Evolutionary conservation across 495 filamentous ascomycete genomes (phyloP), one percentile per base, ranked within the genome.

Genomic region (Massariosphaeria phaeospora): DNA sequence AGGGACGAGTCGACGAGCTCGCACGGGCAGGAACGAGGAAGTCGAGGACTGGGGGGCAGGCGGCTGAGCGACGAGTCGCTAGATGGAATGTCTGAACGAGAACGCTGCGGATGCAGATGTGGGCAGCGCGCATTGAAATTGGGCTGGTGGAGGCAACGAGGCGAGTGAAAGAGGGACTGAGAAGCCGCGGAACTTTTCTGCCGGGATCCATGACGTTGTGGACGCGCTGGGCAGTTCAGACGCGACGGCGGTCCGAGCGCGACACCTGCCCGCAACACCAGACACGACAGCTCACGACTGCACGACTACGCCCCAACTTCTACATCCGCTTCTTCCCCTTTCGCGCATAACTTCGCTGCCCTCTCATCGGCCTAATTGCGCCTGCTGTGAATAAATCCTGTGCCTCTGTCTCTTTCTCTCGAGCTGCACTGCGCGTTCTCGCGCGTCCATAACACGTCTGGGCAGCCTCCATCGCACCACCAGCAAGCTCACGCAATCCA

Each of bases 171-270:
- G n/a, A n/a, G n/a, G n/a, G n/a, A n/a, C n/a, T n/a, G n/a, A n/a
- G n/a, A n/a, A n/a, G 20, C 31, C 12, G 21, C 17, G n/a, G 18
- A 25, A 4, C 0, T 29, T 27, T 27, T 56, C 57, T 57, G 41
- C 43, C 29, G 18, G 26, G 35, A 43, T 50, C 26, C 52, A 58
- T 63, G 59, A 63, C 59, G 59, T 62, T 39, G n/a, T n/a, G n/a
- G n/a, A n/a, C n/a, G n/a, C n/a, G n/a, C n/a, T 18, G 41, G 31
- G 35, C 31, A 31, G 47, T 21, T 10, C 39, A 21, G 56, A 53
- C 56, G 48, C 48, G 49, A 53, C 48, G 23, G n/a, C 5, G 53
- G 47, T 24, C 55, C 26, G 26, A 38, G 47, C 55, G 23, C 46
- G 23, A 51, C n/a, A n/a, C n/a, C n/a, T n/a, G 36, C 27, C 40